Evolutionary conservation across 2,329 filamentous ascomycete genomes (phyloP).

Genomic region (Trematosphaeria pertusa): DNA sequence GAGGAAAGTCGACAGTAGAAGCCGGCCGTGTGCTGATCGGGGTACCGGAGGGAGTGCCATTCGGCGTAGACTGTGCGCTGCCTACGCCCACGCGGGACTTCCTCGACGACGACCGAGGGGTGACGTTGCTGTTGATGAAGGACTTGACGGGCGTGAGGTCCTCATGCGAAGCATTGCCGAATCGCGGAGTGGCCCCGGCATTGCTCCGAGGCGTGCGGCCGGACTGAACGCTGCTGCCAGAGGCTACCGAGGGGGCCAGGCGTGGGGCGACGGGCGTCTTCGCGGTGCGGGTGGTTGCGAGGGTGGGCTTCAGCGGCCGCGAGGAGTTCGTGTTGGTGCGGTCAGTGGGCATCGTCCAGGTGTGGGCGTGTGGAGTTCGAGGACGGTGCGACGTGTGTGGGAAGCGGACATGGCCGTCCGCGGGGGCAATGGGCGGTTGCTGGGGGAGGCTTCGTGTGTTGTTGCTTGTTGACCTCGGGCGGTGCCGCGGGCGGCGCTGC

Average conservation of each 20-base stretch:
- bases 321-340: conserved; percentile 57
- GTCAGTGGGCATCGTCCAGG: conserved; percentile 48
- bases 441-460: conserved; percentile 28
- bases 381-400: conserved; percentile 22
- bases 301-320: conserved; percentile 71
- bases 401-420: conserved; percentile 38
- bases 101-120: conserved; percentile 77
- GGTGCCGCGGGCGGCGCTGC: not conserved
- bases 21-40: conserved; percentile 44
- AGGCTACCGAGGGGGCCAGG: conserved; percentile 53
- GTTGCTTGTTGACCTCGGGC: conserved; percentile 24
- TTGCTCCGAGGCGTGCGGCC: conserved; percentile 34
- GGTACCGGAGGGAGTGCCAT: conserved; percentile 61
- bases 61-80: conserved; percentile 72
- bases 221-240: conserved; percentile 40
- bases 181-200: conserved; percentile 36
- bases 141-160: conserved; percentile 62
- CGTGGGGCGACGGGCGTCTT: conserved; percentile 67
- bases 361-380: conserved; percentile 19
- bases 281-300: conserved; percentile 66
- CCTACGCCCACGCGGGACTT: conserved; percentile 69
- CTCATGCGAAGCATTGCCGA: conserved; percentile 52
- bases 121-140: conserved; percentile 72
- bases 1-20: conserved; percentile 38
- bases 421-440: conserved; percentile 34